Base-by-base conservation (phyloP, 768 basidiomycete species). In the Chiua virens region DNA sequence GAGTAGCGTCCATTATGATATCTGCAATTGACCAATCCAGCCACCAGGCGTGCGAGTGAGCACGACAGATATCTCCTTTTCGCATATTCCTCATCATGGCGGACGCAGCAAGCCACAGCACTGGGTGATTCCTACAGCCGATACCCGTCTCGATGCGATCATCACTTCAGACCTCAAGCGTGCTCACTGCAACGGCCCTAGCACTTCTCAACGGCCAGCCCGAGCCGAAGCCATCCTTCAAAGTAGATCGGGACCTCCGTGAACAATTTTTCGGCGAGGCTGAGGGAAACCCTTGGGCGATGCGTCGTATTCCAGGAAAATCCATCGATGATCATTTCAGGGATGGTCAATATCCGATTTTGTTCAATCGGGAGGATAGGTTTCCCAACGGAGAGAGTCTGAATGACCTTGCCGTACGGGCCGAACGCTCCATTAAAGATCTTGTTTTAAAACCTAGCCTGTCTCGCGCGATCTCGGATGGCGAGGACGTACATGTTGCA, bases 381-480 rank as follows among this genome's bases (percentile, higher is more conserved):
- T 92, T 84, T 56, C 87, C 87, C 9, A 80, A 76, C 13, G 89
- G 87, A 17, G 90, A 92, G 68, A 83, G 82, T 54, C 61, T 79
- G 51, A 71, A 85, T 22, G 89, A 91, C 49, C 68, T 92, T 23
- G 77, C 73, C 17, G 58, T 40, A 30, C 75, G 89, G 7, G 87
- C 87, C 1, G 71, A 75, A 30, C 63, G 67, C 35, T 76, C 73
- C 17, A 67, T 89, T 22, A 63, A 78, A 8, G 73, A 81, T 5
- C 61, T 85, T 17, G 61, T 89, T 8, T 59, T 86, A 57, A 55
- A 58, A 28, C 79, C 83, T 4, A 76, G 84, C 56, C 67, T 89
- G 17, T 55, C 66, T 63, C 61, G 73, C 20, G 75, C 74, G 1
- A 70, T 70, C 18, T 69, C 70, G n/a, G 70, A 71, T 30, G 67